phyloP scores from a whole-genome alignment of 768 basidiomycete species.

The Leucosporidium scottii region DNA sequence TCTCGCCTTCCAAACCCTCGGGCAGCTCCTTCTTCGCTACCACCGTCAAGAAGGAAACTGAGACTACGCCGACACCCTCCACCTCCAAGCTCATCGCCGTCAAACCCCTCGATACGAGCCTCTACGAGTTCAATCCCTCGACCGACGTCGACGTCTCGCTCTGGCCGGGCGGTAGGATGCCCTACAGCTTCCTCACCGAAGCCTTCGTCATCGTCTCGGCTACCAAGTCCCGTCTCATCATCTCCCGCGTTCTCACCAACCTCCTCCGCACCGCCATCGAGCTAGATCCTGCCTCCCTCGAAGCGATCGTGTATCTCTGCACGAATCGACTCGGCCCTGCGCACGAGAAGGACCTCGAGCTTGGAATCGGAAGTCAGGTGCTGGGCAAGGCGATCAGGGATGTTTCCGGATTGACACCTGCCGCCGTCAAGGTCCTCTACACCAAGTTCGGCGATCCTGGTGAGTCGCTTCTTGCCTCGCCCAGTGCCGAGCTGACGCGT shows the following conservation, averaged over 20 bases:
- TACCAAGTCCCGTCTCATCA: slow-evolving; percentile 66
- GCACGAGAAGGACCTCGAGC: slow-evolving; percentile 43
- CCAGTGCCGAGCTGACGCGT: background rate
- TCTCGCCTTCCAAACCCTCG: slow-evolving; percentile 5
- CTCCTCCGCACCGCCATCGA: slow-evolving; percentile 60
- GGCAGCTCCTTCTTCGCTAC: too few species aligned
- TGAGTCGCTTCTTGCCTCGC: slow-evolving; percentile 42
- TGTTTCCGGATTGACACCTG: slow-evolving; percentile 28
- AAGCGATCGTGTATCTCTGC: slow-evolving; percentile 35
- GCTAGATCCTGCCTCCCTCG: slow-evolving; percentile 52
- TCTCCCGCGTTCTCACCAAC: slow-evolving; percentile 65
- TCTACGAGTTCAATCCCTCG: slow-evolving; percentile 32
- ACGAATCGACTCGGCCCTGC: slow-evolving; percentile 25
- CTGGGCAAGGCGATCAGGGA: slow-evolving; percentile 30
- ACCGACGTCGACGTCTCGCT: slow-evolving; percentile 13
- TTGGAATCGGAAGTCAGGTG: slow-evolving; percentile 43
- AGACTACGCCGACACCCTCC: background rate
- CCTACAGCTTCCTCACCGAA: slow-evolving; percentile 66
- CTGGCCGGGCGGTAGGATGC: slow-evolving; percentile 36
- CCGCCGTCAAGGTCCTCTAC: slow-evolving; percentile 54
- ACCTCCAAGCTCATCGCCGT: background rate
- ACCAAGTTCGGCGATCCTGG: slow-evolving; percentile 73
- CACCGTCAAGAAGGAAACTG: too few species aligned
- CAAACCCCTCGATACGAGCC: slow-evolving; percentile 32
- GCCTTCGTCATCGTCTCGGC: slow-evolving; percentile 55